Evolutionary conservation across 768 basidiomycete species (phyloP), one percentile per base, ranked within the genome.

Genomic region (Lentinula edodes): DNA sequence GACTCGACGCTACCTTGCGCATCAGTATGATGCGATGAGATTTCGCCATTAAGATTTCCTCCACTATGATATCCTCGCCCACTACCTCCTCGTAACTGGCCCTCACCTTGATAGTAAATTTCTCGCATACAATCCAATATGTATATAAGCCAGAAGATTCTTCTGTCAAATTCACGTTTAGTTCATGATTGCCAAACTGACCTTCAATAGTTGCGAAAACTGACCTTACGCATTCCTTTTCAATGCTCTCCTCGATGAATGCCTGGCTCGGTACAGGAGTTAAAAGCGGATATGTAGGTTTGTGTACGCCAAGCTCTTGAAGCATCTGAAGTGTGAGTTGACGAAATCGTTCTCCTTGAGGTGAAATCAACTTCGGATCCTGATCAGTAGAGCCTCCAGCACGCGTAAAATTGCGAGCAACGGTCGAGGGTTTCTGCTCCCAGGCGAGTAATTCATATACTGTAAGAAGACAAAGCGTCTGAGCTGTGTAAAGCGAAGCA

Each of bases 401-500:
- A 5, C 10, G 38, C 18, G 6, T 43, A 5, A 39, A 8, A 23
- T 42, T 16, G 9, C 36, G 54, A 12, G 12, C 16, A 74, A 75
- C 76, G 36, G 68, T 52, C 52, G 71, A 68, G 52, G 73, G 71
- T 61, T 70, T 72, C 50, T 78, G 78, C 57, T 78, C 78, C 13
- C 76, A 80, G 53, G 79, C 73, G 66, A 76, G 69, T 58, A 83
- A 76, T 55, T 88, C 87, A 66, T 91, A 83, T 65, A 86, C 77
- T 71, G 89, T 86, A 23, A 93, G 80, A 39, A 93, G 75, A 68
- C 88, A 82, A 36, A 92, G 78, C 10, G 90, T 86, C 74, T 93
- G 90, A 9, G 86, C 91, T 2, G 90, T 87, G 58, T 82, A 82
- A 60, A 92, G 77, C 68, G 78, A 82, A n/a, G 81, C 79, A 62